Base-by-base conservation (phyloP, 2,329 filamentous ascomycete species). In the Boeremia lycopersici region DNA sequence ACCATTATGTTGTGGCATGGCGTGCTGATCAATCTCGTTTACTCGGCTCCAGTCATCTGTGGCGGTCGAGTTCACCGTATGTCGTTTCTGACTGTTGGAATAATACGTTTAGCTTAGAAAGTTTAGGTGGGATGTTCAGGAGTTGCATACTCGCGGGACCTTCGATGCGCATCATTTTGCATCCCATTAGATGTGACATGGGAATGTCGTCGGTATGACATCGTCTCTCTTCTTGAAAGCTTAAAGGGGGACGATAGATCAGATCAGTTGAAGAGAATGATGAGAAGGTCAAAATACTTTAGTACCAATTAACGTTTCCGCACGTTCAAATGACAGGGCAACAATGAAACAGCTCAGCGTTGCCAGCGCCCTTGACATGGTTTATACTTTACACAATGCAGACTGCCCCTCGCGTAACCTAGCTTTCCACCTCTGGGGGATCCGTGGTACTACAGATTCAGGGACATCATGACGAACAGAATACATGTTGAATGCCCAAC, bases 21-120 rank as follows among this genome's bases (percentile, higher is more conserved):
- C 12, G n/a, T n/a, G 26, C 10, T 45, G 41, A 23, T 46, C 42
- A 23, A 46, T 25, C 35, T 46, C 42, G 25, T 17, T 34, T 25
- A 41, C 49, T 9, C 31, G 40, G 29, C 17, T 36, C 49, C 49
- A 52, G 36, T 52, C 42, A 10, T 45, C 29, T 35, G 5, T 13
- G 5, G 19, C 9, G 15, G 6, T 34, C 5, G 40, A 7, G 4
- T 51, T 26, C 10, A 26, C 31, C 10, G 48, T 44, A 28, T 6
- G 12, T 5, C 33, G 29, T 4, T 10, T 25, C 10, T 38, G 19
- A 17, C 35, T 38, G 19, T 23, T 23, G 19, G 25, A 38, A n/a
- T n/a, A 5, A 11, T 10, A 36, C 15, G 5, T 2, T 35, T 6
- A 35, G 34, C n/a, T 17, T 7, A 8, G n/a, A 12, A 12, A n/a